These are phyloP conservation scores for Ceratobasidium sp. DNA, from an alignment of 1,284 basidiomycete species.

Conservation along the genomic window DNA sequence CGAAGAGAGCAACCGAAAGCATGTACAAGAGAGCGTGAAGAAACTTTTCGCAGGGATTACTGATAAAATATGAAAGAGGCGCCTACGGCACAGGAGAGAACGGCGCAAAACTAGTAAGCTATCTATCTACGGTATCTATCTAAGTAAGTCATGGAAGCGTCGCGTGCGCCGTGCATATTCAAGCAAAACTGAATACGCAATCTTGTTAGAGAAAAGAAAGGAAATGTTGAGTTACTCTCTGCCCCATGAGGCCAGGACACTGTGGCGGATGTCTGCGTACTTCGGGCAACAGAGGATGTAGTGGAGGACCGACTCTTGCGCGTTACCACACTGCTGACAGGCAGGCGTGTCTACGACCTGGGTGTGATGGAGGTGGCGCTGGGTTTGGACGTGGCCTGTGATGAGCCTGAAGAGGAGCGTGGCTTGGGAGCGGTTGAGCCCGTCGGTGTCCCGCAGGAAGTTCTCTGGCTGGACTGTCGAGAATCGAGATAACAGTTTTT, in stretches of 20 bases:
- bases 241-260: background rate
- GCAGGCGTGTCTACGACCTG: background rate
- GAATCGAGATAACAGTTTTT: background rate
- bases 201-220: background rate
- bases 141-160: background rate
- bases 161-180: background rate
- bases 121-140: background rate
- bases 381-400: slow-evolving; percentile 2
- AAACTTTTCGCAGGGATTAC: no score
- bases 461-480: background rate
- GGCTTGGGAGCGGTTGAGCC: background rate
- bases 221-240: background rate
- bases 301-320: background rate
- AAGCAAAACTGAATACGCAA: background rate
- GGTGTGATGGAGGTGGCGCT: slow-evolving; percentile 2
- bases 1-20: no score
- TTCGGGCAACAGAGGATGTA: slow-evolving; percentile 1
- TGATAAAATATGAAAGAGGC: no score
- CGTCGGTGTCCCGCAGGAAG: background rate
- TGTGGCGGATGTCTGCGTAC: background rate
- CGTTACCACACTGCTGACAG: background rate
- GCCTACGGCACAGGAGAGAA: no score
- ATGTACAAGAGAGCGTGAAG: no score
- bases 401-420: slow-evolving; percentile 19
- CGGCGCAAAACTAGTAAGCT: no score